Base-by-base conservation (phyloP, 2,329 filamentous ascomycete genomes). In the Thielaviopsis ethacetica region DNA sequence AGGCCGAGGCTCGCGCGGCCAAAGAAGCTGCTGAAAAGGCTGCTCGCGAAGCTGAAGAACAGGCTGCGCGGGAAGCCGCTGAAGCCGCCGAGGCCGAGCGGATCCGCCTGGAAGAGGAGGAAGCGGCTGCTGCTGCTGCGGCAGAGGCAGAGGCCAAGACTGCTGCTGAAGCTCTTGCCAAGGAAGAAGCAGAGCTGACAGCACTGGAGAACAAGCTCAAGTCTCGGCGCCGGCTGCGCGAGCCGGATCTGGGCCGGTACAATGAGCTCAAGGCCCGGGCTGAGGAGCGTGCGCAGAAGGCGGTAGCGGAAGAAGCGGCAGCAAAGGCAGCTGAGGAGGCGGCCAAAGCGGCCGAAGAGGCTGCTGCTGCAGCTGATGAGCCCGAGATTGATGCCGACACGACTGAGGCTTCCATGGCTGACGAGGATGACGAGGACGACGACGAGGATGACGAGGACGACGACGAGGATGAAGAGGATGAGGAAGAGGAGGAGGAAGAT, bases 21-120 rank as follows among this genome's bases (percentile, higher is more conserved):
- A 65, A 64, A 21, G 65, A 70, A 52, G 67, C 68, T 10, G 70
- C 71, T 58, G 66, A 68, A 49, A 54, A 63, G 34, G 64, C 59
- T 53, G 49, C 62, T 15, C 60, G 62, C 38, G 63, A 67, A 1
- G 66, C 65, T 3, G 68, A 71, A 58, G 66, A 69, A 54, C 64
- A 66, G 56, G 65, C 63, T 27, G 69, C 67, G 22, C 66, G 63
- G 17, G 67, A 68, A 57, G 66, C 64, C 17, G 49, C 49, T 3
- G 60, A 54, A 2, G 60, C 50, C 12, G 57, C 57, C 12, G 60
- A 59, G 21, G 57, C 56, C n/a, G 54, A 54, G 22, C 50, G 50
- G 47, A 49, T 50, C 26, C 38, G 54, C 17, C 13, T 53, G 13
- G 59, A 49, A 51, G 59, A 54, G n/a, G 54, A 60, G 22, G 59